Evolutionary conservation across 768 basidiomycete species (phyloP).

Genomic region (Trametes elegans): DNA sequence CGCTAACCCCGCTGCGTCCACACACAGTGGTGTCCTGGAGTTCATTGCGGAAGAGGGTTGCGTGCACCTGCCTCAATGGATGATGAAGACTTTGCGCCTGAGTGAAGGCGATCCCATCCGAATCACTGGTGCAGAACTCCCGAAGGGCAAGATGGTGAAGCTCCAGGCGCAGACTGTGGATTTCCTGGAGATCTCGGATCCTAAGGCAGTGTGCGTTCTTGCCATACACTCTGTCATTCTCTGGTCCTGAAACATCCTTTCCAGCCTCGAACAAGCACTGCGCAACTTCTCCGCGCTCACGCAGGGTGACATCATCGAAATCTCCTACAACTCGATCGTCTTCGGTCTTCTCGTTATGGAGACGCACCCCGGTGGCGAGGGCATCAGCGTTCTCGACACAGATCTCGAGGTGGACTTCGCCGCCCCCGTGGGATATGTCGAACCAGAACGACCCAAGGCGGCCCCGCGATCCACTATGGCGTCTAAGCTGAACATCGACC

Average conservation of each 20-base stretch:
- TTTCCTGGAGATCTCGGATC: slow-evolving; percentile 96
- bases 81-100: slow-evolving; percentile 96
- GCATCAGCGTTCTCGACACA: slow-evolving; percentile 89
- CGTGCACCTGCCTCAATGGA: slow-evolving; percentile 97
- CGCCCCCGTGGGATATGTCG: slow-evolving; percentile 88
- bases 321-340: slow-evolving; percentile 92
- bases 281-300: slow-evolving; percentile 91
- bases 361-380: slow-evolving; percentile 78
- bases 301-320: slow-evolving; percentile 97
- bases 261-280: slow-evolving; percentile 89
- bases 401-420: slow-evolving; percentile 99
- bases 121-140: slow-evolving; percentile 82
- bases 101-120: slow-evolving; percentile 95
- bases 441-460: slow-evolving; percentile 85
- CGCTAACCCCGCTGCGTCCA: slow-evolving; percentile 74
- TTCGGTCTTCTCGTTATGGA: slow-evolving; percentile 98
- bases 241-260: background rate
- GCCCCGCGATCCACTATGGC: slow-evolving; percentile 90
- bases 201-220: slow-evolving; percentile 87
- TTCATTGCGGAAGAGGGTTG: slow-evolving; percentile 98
- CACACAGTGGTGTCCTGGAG: slow-evolving; percentile 96
- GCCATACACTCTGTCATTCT: too few species aligned
- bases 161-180: slow-evolving; percentile 93
- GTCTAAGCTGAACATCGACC: slow-evolving; percentile 92
- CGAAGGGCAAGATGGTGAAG: slow-evolving; percentile 95